Evolutionary conservation across 202 grass and related monocot species (phyloP).

Genomic region (Panicum hallii): DNA sequence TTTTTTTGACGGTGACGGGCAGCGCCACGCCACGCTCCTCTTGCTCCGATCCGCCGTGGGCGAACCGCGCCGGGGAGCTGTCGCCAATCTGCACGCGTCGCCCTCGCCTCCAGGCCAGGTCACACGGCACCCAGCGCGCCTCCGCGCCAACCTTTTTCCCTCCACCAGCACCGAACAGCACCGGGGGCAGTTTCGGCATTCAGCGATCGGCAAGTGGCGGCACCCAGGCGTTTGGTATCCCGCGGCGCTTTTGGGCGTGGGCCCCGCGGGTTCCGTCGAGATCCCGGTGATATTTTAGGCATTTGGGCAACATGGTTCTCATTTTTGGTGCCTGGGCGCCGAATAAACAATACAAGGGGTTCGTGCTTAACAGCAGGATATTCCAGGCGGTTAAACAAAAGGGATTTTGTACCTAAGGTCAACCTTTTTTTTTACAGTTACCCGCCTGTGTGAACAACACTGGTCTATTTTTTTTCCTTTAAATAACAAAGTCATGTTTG

Average conservation of each 20-base stretch:
- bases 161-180: not conserved
- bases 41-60: not conserved
- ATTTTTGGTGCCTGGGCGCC: slow-evolving; percentile 2
- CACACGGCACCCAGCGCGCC: not conserved
- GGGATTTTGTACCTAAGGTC: not conserved
- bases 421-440: not conserved
- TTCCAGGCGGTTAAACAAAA: not conserved
- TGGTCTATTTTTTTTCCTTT: not conserved
- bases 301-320: slow-evolving; percentile 48
- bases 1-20: slow-evolving; percentile 11
- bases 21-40: not conserved
- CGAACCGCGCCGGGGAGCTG: slow-evolving; percentile 44
- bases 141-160: not conserved
- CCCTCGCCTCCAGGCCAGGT: not conserved
- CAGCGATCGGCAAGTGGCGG: not conserved
- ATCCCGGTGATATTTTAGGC: not conserved
- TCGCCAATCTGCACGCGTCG: slow-evolving; percentile 47
- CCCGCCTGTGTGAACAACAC: not conserved
- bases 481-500: not conserved
- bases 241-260: not conserved
- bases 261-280: not conserved
- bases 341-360: slow-evolving; percentile 1
- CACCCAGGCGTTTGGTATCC: not conserved
- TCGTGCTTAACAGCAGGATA: not conserved
- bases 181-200: not conserved